These are phyloP conservation scores for Linaria vulgaris DNA, from an alignment of 257 asterid genomes.

Conservation along the genomic window DNA sequence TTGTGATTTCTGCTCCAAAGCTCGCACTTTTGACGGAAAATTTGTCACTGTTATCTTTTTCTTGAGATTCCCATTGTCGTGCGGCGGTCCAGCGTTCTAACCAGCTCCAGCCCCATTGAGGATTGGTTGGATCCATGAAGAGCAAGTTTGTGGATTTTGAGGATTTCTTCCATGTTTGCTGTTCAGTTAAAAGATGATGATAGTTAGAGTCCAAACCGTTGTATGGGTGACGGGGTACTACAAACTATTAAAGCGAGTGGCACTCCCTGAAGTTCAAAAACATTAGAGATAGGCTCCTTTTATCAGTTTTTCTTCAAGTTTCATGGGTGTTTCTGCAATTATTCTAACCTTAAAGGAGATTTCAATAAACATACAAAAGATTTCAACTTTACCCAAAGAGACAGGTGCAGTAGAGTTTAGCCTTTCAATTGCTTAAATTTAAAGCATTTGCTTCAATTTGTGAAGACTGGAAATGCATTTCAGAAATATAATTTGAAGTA, in stretches of 20 bases:
- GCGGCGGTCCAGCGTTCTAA: constrained; percentile 88
- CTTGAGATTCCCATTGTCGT: constrained; percentile 66
- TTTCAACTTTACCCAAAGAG: too few relatives aligned
- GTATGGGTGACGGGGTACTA: too few relatives aligned
- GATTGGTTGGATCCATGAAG: constrained; percentile 95
- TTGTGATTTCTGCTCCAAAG: constrained; percentile 66
- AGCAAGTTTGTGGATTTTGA: constrained; percentile 62
- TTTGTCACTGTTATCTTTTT: constrained; percentile 56
- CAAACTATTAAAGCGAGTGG: too few relatives aligned
- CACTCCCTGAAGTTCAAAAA: too few relatives aligned
- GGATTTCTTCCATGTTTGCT: constrained; percentile 94
- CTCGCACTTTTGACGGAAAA: constrained; percentile 42
- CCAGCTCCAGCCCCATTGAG: constrained; percentile 99
- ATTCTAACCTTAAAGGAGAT: too few relatives aligned
- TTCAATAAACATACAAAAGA: too few relatives aligned
- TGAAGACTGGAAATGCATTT: background rate
- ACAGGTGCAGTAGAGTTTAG: background rate
- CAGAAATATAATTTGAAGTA: constrained; percentile 27
- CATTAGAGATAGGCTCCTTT: too few relatives aligned
- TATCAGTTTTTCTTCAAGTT: too few relatives aligned
- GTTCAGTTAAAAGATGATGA: constrained; percentile 28
- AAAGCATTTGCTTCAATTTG: background rate
- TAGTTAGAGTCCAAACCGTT: too few relatives aligned
- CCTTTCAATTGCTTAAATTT: background rate
- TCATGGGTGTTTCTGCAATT: too few relatives aligned